These are phyloP conservation scores for Rhazya stricta DNA, from an alignment of 257 asterid genomes.

Conservation along the genomic window DNA sequence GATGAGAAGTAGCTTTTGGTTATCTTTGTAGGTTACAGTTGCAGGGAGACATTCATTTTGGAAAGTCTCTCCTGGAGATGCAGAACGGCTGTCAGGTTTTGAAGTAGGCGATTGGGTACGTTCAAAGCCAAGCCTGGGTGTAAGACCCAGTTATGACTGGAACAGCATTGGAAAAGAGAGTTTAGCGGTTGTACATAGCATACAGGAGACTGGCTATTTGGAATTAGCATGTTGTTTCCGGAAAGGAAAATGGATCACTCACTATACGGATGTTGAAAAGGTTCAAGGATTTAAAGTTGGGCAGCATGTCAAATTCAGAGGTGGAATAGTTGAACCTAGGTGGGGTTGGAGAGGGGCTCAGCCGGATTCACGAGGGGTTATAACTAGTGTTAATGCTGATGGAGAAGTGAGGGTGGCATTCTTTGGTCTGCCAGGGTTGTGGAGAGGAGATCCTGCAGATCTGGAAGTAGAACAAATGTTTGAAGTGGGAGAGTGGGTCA, in stretches of 20 bases:
- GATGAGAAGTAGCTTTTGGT: slow-evolving; percentile 8
- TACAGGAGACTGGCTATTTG: slow-evolving; percentile 83
- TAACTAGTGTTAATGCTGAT: slow-evolving; percentile 65
- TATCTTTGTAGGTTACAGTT: slow-evolving; percentile 59
- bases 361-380: slow-evolving; percentile 65
- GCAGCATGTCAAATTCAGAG: slow-evolving; percentile 73
- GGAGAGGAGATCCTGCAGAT: slow-evolving; percentile 97
- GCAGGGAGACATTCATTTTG: slow-evolving; percentile 72
- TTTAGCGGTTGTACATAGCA: slow-evolving; percentile 83
- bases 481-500: slow-evolving; percentile 94
- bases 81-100: slow-evolving; percentile 86
- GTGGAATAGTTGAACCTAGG: slow-evolving; percentile 76
- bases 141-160: slow-evolving; percentile 99
- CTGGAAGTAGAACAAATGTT: slow-evolving; percentile 59
- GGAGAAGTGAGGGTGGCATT: slow-evolving; percentile 83
- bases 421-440: slow-evolving; percentile 66
- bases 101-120: slow-evolving; percentile 99
- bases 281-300: slow-evolving; percentile 78
- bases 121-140: slow-evolving; percentile 77
- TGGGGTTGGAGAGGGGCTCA: slow-evolving; percentile 99
- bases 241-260: slow-evolving; percentile 69
- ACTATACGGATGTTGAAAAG: slow-evolving; percentile 82
- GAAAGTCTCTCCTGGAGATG: slow-evolving; percentile 98
- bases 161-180: slow-evolving; percentile 83
- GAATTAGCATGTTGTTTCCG: slow-evolving; percentile 96